These are phyloP conservation scores for Serendipita vermifera DNA, from an alignment of 768 basidiomycete genomes.

Conservation along the genomic window DNA sequence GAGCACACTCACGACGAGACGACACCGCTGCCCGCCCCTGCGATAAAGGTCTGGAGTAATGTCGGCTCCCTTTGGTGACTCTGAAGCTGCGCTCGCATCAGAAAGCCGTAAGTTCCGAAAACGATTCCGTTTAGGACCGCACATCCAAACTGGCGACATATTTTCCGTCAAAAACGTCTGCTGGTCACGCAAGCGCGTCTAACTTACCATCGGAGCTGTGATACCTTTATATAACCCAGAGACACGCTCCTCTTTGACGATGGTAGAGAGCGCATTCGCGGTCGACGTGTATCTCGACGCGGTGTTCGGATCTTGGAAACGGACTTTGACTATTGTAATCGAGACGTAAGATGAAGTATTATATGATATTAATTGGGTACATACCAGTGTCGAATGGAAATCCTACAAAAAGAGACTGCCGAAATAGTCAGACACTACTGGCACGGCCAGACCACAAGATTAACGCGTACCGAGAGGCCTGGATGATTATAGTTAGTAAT, in stretches of 20 bases:
- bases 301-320: conserved; percentile 55
- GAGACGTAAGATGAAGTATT: not conserved
- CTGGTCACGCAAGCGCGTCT: not conserved
- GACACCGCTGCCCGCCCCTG: conserved; percentile 70
- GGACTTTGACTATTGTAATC: conserved; percentile 51
- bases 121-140: conserved; percentile 77
- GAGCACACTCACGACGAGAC: conserved; percentile 50
- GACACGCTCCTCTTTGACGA: conserved; percentile 56
- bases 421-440: not conserved
- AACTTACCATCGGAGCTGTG: conserved; percentile 60
- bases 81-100: conserved; percentile 54
- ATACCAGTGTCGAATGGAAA: conserved; percentile 65
- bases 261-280: conserved; percentile 50
- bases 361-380: conserved; percentile 16
- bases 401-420: conserved; percentile 31
- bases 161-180: not conserved
- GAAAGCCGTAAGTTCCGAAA: conserved; percentile 71
- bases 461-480: too few species aligned
- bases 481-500: not conserved
- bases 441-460: not conserved
- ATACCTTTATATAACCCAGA: conserved; percentile 64
- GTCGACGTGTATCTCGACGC: conserved; percentile 44
- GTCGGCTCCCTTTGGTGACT: conserved; percentile 39
- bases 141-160: conserved; percentile 39
- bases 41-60: conserved; percentile 57